These are phyloP conservation scores for Solanum okadae DNA, from an alignment of 257 asterid species.

Conservation along the genomic window DNA sequence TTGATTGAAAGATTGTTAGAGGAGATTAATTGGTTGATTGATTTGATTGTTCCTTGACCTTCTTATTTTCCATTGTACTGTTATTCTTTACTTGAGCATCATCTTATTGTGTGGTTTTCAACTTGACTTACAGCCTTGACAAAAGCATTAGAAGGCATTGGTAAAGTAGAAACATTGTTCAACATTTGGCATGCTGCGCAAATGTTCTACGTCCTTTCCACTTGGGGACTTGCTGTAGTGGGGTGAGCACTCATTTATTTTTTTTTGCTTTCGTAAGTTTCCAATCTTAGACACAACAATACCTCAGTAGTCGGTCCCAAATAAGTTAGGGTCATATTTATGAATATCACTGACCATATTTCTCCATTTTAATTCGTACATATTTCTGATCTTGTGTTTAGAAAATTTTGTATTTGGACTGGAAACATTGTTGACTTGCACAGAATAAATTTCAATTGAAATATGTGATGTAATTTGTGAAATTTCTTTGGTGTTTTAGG, in stretches of 20 bases:
- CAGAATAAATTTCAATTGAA: not conserved
- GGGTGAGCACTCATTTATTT: conserved; percentile 36
- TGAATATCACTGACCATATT: not conserved
- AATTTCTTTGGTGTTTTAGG: not conserved
- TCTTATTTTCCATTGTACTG: not conserved
- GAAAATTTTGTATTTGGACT: not conserved
- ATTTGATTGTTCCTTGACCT: not conserved
- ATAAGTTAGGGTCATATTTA: not conserved
- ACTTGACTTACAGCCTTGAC: conserved; percentile 49
- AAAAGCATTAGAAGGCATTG: conserved; percentile 57
- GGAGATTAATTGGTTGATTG: not conserved
- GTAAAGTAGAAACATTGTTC: conserved; percentile 67
- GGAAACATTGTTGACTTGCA: not conserved
- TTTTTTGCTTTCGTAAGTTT: not conserved
- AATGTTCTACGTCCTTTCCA: conserved; percentile 63
- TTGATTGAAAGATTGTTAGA: not conserved
- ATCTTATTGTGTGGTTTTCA: not conserved
- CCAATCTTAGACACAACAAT: not conserved
- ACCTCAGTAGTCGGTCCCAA: not conserved
- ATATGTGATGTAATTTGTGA: not conserved
- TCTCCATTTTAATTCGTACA: not conserved
- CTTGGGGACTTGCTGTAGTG: conserved; percentile 90
- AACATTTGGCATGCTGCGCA: conserved; percentile 81
- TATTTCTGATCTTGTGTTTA: not conserved
- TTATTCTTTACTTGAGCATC: not conserved